Percentiles rank a stretch among this genome's conserved stretches.
Conservation (phyloP, 352 stramenopile species). For the Thraustotheca clavata region DNA sequence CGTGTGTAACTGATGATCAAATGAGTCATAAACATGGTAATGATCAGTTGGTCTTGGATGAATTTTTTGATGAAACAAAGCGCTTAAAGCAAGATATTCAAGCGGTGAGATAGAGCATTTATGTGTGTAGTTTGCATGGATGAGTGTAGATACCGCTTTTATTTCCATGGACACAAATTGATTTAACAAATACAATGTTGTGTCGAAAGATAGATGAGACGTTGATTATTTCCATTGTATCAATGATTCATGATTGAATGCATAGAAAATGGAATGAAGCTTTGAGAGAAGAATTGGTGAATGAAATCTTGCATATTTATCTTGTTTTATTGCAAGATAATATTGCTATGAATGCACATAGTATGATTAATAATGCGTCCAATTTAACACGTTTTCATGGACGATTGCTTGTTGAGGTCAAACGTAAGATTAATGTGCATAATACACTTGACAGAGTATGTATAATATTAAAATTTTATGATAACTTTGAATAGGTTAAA, state of each 20-base stretch:
- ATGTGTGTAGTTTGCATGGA: conserved; percentile 1
- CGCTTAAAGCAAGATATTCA: background rate
- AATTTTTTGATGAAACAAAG: conserved; percentile 11
- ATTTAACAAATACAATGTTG: conserved; percentile 3
- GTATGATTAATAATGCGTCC: conserved; percentile 36
- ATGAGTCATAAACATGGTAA: too few relatives aligned
- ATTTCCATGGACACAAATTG: conserved; percentile 17
- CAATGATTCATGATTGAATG: background rate
- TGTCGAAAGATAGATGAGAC: conserved; percentile 6
- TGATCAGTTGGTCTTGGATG: background rate
- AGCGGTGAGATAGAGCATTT: background rate
- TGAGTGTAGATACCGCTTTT: conserved; percentile 6
- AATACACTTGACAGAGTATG: conserved; percentile 39
- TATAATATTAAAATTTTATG: background rate
- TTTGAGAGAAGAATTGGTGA: conserved; percentile 32
- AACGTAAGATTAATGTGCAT: conserved; percentile 39
- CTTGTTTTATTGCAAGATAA: conserved; percentile 36
- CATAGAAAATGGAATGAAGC: conserved; percentile 13
- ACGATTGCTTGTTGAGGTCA: conserved; percentile 53
- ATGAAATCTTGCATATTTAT: conserved; percentile 36
- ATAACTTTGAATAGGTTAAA: conserved; percentile 30
- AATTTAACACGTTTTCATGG: conserved; percentile 42
- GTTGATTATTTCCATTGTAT: background rate
- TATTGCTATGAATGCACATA: conserved; percentile 32
- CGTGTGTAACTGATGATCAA: too few relatives aligned